These are phyloP conservation scores for Orbilia quercus DNA, from an alignment of 2,329 filamentous ascomycete species.

Conservation along the genomic window DNA sequence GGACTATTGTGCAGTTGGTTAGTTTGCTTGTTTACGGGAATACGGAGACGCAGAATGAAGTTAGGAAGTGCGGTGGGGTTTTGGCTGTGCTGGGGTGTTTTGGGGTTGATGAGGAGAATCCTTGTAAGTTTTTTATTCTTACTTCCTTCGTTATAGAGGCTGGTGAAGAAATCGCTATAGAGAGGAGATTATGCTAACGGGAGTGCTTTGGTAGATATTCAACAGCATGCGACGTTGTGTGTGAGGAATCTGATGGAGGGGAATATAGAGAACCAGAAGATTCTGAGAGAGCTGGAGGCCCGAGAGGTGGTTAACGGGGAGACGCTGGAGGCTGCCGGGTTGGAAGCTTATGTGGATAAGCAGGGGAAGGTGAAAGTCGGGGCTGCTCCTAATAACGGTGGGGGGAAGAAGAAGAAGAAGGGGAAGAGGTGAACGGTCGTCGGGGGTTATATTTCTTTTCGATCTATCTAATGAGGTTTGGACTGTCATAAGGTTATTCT, in stretches of 20 bases:
- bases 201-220: slow-evolving; percentile 58
- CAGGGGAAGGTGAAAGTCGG: slow-evolving; percentile 59
- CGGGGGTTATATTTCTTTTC: slow-evolving; percentile 1
- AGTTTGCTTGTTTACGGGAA: slow-evolving; percentile 58
- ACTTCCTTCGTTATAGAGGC: neutral
- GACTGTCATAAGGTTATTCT: neutral
- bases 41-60: slow-evolving; percentile 58
- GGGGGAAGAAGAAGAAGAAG: slow-evolving; percentile 55
- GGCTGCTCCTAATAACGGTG: slow-evolving; percentile 18
- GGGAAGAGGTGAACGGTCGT: slow-evolving; percentile 38
- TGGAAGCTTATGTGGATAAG: slow-evolving; percentile 61
- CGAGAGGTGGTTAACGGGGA: slow-evolving; percentile 59
- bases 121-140: slow-evolving; percentile 57
- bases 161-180: neutral
- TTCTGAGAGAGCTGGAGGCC: slow-evolving; percentile 59
- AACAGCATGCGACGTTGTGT: slow-evolving; percentile 60
- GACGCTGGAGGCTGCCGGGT: slow-evolving; percentile 60
- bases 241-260: slow-evolving; percentile 59
- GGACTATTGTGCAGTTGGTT: slow-evolving; percentile 59
- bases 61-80: slow-evolving; percentile 58
- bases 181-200: neutral
- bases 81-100: slow-evolving; percentile 59
- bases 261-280: slow-evolving; percentile 59
- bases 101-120: slow-evolving; percentile 60
- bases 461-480: neutral